Evolutionary conservation across 331 rosid genomes (phyloP).

Genomic region (Acacia concinna): DNA sequence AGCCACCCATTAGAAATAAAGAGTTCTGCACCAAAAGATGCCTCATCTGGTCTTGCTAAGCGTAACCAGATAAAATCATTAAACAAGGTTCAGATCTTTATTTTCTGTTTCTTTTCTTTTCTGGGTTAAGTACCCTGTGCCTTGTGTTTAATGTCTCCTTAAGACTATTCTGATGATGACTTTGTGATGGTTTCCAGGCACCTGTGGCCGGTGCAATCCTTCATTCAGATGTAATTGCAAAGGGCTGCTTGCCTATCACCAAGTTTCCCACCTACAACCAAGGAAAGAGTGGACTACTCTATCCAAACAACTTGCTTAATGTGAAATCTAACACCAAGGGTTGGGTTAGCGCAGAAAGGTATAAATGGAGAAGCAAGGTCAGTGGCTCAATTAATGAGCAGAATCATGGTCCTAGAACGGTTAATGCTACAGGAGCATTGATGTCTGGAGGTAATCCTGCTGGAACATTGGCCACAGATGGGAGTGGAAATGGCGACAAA

Average conservation of each 20-base stretch:
- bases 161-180: slow-evolving; percentile 27
- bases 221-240: slow-evolving; percentile 50
- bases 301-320: slow-evolving; percentile 52
- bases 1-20: slow-evolving; percentile 33
- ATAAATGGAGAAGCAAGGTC: slow-evolving; percentile 61
- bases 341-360: slow-evolving; percentile 63
- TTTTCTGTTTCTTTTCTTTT: neutral
- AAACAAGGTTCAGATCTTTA: slow-evolving; percentile 51
- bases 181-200: slow-evolving; percentile 47
- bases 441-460: slow-evolving; percentile 39
- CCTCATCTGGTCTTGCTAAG: slow-evolving; percentile 46
- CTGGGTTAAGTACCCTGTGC: neutral
- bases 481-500: slow-evolving; percentile 34
- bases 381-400: slow-evolving; percentile 47
- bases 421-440: slow-evolving; percentile 39
- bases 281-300: slow-evolving; percentile 55
- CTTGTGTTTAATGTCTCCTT: slow-evolving; percentile 10
- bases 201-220: slow-evolving; percentile 34
- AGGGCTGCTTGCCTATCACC: slow-evolving; percentile 47
- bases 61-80: slow-evolving; percentile 51
- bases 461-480: slow-evolving; percentile 34
- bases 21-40: slow-evolving; percentile 42
- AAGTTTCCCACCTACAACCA: slow-evolving; percentile 58
- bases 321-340: slow-evolving; percentile 48
- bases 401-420: slow-evolving; percentile 59